These are phyloP conservation scores for Candida germanica DNA, from an alignment of 805 yeast genomes.

Conservation along the genomic window DNA sequence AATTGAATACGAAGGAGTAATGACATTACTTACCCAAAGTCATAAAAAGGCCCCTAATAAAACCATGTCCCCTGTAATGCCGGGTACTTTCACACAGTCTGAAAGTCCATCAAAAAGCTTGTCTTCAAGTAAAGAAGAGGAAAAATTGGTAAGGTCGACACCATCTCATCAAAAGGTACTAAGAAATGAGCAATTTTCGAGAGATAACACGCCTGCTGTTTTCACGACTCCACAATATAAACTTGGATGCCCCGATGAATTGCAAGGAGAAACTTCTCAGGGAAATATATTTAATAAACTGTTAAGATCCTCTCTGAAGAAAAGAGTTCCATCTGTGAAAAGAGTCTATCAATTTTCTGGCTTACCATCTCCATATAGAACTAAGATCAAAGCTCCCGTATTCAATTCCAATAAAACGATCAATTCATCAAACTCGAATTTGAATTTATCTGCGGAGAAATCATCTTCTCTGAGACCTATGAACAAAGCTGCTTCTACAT, in stretches of 20 bases:
- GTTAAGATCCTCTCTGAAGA: constrained; percentile 11
- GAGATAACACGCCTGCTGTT: constrained; percentile 15
- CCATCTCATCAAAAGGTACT: constrained; percentile 29
- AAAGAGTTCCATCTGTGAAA: constrained; percentile 32
- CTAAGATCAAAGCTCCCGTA: constrained; percentile 33
- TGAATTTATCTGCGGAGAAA: constrained; percentile 2
- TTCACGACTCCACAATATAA: constrained; percentile 35
- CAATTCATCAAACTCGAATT: not conserved
- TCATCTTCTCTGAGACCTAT: constrained; percentile 8
- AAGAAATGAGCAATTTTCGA: constrained; percentile 13
- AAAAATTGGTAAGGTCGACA: constrained; percentile 11
- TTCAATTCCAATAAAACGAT: not conserved
- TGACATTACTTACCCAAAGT: constrained; percentile 18
- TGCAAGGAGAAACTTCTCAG: constrained; percentile 21
- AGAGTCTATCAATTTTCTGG: constrained; percentile 46
- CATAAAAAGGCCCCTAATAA: constrained; percentile 6
- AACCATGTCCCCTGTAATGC: constrained; percentile 10
- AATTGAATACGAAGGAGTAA: constrained; percentile 78
- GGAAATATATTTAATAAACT: no score
- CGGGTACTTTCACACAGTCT: constrained; percentile 11
- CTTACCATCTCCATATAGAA: constrained; percentile 42
- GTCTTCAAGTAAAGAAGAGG: not conserved
- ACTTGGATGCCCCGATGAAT: no score
- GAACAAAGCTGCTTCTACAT: constrained; percentile 33
- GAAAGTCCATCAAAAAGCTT: constrained; percentile 5